These are phyloP conservation scores for Phytophthora melonis DNA, from an alignment of 352 stramenopile species.

Conservation along the genomic window DNA sequence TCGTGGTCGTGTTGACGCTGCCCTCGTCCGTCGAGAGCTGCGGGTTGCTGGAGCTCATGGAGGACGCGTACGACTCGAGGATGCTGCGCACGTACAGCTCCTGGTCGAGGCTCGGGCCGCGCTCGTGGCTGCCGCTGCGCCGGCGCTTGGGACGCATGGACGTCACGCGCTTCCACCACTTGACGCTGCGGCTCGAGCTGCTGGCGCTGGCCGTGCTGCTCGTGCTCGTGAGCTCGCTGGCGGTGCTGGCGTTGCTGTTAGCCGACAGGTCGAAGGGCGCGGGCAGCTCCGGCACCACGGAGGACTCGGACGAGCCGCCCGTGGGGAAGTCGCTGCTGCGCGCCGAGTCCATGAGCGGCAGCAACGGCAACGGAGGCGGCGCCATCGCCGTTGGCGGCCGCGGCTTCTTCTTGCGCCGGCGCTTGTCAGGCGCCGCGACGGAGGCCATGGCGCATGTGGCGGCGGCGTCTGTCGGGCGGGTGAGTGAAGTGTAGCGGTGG, in stretches of 20 bases:
- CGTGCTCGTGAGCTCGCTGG: conserved; percentile 33
- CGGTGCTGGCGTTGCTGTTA: conserved; percentile 36
- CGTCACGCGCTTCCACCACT: conserved; percentile 53
- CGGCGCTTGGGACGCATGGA: conserved; percentile 30
- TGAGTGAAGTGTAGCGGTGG: background rate
- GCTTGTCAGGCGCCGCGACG: conserved; percentile 4
- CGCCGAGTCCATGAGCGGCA: conserved; percentile 12
- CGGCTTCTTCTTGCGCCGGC: conserved; percentile 19
- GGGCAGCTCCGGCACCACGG: conserved; percentile 34
- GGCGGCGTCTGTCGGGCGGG: too few relatives aligned
- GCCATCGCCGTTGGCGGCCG: background rate
- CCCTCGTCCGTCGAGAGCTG: conserved; percentile 36
- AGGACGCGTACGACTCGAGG: conserved; percentile 81
- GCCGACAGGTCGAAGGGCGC: conserved; percentile 24
- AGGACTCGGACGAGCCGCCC: conserved; percentile 30
- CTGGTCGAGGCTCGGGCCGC: conserved; percentile 50
- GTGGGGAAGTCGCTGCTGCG: conserved; percentile 34
- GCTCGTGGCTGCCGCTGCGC: conserved; percentile 24
- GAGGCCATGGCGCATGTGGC: conserved; percentile 30
- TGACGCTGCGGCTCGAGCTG: conserved; percentile 25
- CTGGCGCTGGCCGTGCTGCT: conserved; percentile 18
- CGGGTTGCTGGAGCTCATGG: conserved; percentile 58
- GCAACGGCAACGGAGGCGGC: conserved; percentile 1
- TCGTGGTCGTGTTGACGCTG: conserved; percentile 12
- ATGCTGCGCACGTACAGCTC: conserved; percentile 80